Percentiles rank a stretch among this genome's conserved stretches.
phyloP scores from a whole-genome alignment of 2,329 filamentous ascomycete species.

The Myriangium duriaei region DNA sequence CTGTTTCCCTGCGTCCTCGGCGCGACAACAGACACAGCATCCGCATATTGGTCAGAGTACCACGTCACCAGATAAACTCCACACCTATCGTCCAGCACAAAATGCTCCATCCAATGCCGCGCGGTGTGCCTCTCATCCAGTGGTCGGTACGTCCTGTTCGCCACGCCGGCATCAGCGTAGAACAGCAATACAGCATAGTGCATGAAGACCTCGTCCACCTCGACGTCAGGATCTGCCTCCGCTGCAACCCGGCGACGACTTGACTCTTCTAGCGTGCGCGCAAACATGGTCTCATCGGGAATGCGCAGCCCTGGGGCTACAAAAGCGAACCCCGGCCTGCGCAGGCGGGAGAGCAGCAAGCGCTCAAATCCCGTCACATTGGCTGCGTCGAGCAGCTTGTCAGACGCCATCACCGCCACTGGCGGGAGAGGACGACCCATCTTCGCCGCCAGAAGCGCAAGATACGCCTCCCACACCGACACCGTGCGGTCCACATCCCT shows the following conservation, averaged over 20 bases:
- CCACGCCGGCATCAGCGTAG: background rate
- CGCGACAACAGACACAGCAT: background rate
- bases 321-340: constrained; percentile 3
- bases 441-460: constrained; percentile 5
- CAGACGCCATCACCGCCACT: background rate
- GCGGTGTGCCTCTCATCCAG: background rate
- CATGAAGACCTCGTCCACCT: background rate
- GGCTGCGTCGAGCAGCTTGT: background rate
- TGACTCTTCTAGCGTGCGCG: background rate
- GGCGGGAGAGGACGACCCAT: background rate
- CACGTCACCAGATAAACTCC: constrained; percentile 5
- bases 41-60: constrained; percentile 3
- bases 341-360: constrained; percentile 1
- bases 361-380: background rate
- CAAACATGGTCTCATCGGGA: background rate
- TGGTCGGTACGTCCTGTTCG: constrained; percentile 2
- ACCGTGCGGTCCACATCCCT: constrained; percentile 2
- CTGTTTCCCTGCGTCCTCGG: background rate
- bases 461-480: constrained; percentile 7
- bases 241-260: background rate
- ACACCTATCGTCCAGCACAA: constrained; percentile 7
- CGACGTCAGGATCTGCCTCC: constrained; percentile 1
- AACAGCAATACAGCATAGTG: constrained; percentile 2
- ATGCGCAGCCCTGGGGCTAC: constrained; percentile 5
- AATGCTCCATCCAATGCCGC: constrained; percentile 1